Base-by-base conservation (phyloP, 805 yeast species). In the Kodamaea laetipori region DNA sequence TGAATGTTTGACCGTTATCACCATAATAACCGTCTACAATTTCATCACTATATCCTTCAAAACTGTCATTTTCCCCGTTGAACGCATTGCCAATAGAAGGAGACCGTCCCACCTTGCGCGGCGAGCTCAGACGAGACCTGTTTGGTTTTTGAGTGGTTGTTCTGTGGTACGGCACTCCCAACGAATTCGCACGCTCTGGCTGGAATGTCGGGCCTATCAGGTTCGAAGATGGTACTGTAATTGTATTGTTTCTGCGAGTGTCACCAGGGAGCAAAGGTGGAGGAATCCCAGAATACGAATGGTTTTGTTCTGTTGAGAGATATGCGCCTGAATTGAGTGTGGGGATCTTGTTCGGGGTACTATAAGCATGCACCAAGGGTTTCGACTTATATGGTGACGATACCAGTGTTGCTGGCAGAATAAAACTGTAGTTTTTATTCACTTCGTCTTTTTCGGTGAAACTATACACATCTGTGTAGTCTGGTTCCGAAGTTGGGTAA, bases 321-420 rank as follows among this genome's bases (percentile, higher is more conserved):
- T n/a, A 18, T 15, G 24, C 8, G 18, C 24, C 25, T 10, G 40
- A 28, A 18, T 39, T 27, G 9, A 44, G 30, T 13, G 37, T 25
- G 10, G 54, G 54, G 33, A 52, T 52, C 41, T 37, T 45, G 15
- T 46, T 41, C 3, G 52, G 52, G 2, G 51, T 46, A 10, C 36
- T 43, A 8, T 21, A 6, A 6, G 24, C 24, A 8, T 21, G 24
- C 24, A 21, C 24, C 24, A 21, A 21, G 24, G 6, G 8, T 6
- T 21, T 21, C 8, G 24, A 21, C 24, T 8, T 6, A 8, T 6
- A 21, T 8, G 24, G 24, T 8, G 24, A 21, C 24, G 24, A 21
- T 8, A 21, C 24, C 24, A 21, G 19, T 19, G 8, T 13, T 21
- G 6, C 34, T 15, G 34, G 34, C 17, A 3, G 34, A 10, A 30